Evolutionary conservation across 2,329 filamentous ascomycete genomes (phyloP).

Genomic region (Xylariaceae sp.): DNA sequence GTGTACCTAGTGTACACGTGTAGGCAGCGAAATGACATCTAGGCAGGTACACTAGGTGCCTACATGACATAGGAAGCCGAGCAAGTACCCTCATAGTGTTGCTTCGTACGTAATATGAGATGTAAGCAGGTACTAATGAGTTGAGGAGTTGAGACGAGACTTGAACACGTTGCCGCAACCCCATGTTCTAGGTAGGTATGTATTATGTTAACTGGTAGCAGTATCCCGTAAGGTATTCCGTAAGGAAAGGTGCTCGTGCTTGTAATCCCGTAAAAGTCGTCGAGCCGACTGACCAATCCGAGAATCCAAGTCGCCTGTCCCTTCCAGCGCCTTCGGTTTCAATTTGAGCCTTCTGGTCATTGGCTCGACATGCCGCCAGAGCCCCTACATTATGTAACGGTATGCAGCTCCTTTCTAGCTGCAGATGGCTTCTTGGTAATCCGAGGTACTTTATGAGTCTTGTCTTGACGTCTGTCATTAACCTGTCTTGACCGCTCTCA

Average conservation of each 20-base stretch:
- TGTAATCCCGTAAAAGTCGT: not conserved
- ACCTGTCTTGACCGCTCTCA: slow-evolving; percentile 9
- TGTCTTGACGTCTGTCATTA: not conserved
- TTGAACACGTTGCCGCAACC: slow-evolving; percentile 29
- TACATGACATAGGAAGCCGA: not conserved
- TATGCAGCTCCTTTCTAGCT: slow-evolving; percentile 37
- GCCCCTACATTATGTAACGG: slow-evolving; percentile 8
- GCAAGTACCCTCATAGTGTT: not conserved
- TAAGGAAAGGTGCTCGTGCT: not conserved
- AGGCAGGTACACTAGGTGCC: not conserved
- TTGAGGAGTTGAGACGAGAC: slow-evolving; percentile 18
- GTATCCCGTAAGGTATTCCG: not conserved
- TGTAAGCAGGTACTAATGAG: slow-evolving; percentile 11
- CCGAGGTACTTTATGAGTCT: not conserved
- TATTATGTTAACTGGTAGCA: not conserved
- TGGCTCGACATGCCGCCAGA: slow-evolving; percentile 25
- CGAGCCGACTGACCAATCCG: slow-evolving; percentile 11
- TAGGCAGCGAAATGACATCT: not conserved
- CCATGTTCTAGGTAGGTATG: slow-evolving; percentile 6
- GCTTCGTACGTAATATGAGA: not conserved
- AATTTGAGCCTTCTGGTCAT: slow-evolving; percentile 28
- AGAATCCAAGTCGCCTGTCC: slow-evolving; percentile 27
- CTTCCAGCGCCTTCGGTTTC: slow-evolving; percentile 39
- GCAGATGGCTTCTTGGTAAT: not conserved
- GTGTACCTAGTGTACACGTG: not conserved